These are phyloP conservation scores for Jimgerdemannia lactiflua DNA, from an alignment of 192 early-diverging fungal species.

Conservation along the genomic window DNA sequence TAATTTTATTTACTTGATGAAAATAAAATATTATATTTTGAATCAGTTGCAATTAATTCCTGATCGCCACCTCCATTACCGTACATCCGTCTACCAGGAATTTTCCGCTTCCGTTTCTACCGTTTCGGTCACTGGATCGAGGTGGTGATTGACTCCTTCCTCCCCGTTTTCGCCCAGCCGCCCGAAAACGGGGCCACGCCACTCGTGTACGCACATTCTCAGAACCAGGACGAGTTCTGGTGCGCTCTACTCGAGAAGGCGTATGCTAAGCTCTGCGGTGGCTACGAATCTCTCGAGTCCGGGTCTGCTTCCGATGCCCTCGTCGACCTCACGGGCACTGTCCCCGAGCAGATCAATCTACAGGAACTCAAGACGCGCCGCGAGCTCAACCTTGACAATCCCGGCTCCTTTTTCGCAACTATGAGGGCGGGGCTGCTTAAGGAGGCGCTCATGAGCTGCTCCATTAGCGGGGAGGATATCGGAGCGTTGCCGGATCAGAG, in stretches of 20 bases:
- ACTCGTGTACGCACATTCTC: constrained; percentile 40
- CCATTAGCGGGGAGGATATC: constrained; percentile 19
- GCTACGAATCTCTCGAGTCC: constrained; percentile 30
- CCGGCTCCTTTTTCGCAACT: constrained; percentile 18
- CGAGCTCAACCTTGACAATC: constrained; percentile 23
- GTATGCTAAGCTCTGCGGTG: constrained; percentile 44
- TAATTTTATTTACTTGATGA: no score
- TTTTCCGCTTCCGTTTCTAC: constrained; percentile 48
- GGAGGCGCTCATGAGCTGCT: constrained; percentile 38
- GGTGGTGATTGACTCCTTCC: constrained; percentile 50
- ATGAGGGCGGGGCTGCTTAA: not conserved
- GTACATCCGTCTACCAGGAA: constrained; percentile 12
- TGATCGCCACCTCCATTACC: no score
- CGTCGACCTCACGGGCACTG: constrained; percentile 41
- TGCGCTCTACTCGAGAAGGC: constrained; percentile 48
- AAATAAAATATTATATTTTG: no score
- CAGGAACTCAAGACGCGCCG: constrained; percentile 4
- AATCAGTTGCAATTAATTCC: no score
- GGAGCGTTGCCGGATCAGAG: constrained; percentile 7
- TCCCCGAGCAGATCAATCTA: constrained; percentile 40
- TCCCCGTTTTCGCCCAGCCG: constrained; percentile 21
- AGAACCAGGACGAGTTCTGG: constrained; percentile 44
- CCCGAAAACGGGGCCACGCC: not conserved
- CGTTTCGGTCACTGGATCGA: constrained; percentile 46
- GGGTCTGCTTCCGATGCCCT: constrained; percentile 26